Conservation (phyloP, 495 filamentous ascomycete species). For the Tuber aestivum region DNA sequence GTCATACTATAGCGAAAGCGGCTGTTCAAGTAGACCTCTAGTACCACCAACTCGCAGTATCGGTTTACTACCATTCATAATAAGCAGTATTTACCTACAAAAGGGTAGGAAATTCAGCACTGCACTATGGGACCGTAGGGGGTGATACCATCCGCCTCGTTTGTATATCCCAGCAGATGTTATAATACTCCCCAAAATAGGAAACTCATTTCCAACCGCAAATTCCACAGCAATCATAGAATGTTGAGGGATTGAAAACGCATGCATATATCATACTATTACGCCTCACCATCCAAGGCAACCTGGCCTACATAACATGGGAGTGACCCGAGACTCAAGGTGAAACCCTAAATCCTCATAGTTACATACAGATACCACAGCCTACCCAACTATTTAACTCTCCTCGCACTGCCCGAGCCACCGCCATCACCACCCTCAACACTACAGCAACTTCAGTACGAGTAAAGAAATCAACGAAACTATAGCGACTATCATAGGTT, state of each 20-base stretch:
- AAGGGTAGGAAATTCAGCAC: not conserved
- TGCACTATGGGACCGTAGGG: not conserved
- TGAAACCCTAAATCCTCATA: not conserved
- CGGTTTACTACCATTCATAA: not conserved
- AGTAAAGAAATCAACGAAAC: not conserved
- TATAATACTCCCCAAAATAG: not conserved
- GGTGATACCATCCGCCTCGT: not conserved
- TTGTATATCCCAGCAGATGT: not conserved
- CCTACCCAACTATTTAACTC: not conserved
- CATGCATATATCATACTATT: not conserved
- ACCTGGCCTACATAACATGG: not conserved
- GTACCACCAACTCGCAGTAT: not conserved
- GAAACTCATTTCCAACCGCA: not conserved
- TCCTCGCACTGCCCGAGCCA: not conserved
- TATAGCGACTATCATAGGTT: not conserved
- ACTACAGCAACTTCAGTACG: not conserved
- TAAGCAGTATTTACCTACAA: not conserved
- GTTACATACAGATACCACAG: not conserved
- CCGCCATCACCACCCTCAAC: not conserved
- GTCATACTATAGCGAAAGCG: not conserved
- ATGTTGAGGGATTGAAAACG: not conserved
- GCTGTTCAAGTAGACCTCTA: not conserved
- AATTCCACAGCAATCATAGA: not conserved
- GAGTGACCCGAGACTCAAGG: not conserved
- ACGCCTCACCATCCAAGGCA: not conserved